A percentile compares a stretch with the other conserved stretches of the same genome.
Evolutionary conservation across 2,329 filamentous ascomycete genomes (phyloP).

Genomic region (Ophiocordyceps unilateralis): DNA sequence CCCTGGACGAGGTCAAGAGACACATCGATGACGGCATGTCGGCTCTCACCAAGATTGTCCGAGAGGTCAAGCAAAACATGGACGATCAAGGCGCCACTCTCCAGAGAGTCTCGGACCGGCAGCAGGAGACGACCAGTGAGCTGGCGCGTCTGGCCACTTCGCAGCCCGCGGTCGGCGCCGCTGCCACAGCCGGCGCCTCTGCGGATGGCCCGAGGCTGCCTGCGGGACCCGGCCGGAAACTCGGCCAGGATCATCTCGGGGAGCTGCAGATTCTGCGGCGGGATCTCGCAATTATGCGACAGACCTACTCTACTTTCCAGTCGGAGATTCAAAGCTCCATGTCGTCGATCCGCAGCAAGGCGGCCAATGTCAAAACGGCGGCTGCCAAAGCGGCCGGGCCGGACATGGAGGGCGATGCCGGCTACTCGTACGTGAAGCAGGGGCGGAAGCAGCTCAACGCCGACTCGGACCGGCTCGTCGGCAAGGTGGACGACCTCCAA

Average conservation of each 20-base stretch:
- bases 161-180: conserved; percentile 23
- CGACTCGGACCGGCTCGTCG: conserved; percentile 81
- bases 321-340: conserved; percentile 80
- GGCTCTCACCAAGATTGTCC: conserved; percentile 64
- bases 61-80: conserved; percentile 68
- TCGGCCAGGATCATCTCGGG: conserved; percentile 45
- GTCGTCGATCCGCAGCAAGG: conserved; percentile 66
- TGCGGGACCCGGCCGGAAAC: conserved; percentile 20
- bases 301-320: conserved; percentile 85
- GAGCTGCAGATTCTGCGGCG: conserved; percentile 72
- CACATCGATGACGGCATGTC: conserved; percentile 89
- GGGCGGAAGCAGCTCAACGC: conserved; percentile 76
- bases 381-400: conserved; percentile 57
- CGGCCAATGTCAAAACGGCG: conserved; percentile 58
- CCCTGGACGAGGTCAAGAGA: conserved; percentile 85
- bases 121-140: conserved; percentile 78
- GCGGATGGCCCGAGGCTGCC: conserved; percentile 21
- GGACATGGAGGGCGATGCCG: conserved; percentile 57
- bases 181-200: conserved; percentile 2
- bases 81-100: conserved; percentile 70
- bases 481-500: conserved; percentile 90
- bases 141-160: conserved; percentile 45
- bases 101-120: conserved; percentile 74
- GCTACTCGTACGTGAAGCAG: conserved; percentile 66
- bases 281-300: conserved; percentile 78